These are phyloP conservation scores for Musa acuminata DNA, from an alignment of 176 grass and related monocot species.

Conservation along the genomic window DNA sequence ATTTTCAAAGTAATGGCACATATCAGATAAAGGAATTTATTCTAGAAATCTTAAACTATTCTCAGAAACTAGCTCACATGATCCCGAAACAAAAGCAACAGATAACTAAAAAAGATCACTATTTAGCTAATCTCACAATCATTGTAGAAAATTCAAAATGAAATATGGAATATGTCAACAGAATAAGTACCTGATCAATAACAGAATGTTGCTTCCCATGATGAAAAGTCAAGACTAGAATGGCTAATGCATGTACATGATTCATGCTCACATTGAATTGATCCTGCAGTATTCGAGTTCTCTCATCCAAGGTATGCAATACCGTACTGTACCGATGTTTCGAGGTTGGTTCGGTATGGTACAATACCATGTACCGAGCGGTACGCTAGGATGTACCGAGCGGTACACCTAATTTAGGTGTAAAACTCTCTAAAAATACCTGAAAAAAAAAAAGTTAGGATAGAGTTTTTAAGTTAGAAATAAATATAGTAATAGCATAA, in stretches of 20 bases:
- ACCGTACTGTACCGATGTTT: no score
- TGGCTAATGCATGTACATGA: conserved; percentile 63
- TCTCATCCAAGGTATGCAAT: conserved; percentile 28
- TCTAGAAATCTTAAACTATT: background rate
- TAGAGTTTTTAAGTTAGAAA: no score
- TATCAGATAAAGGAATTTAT: background rate
- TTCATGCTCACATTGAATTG: no score
- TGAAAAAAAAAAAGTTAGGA: no score
- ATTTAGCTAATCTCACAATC: background rate
- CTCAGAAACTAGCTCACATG: background rate
- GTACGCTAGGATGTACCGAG: no score
- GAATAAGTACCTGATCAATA: conserved; percentile 54
- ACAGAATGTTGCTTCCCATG: conserved; percentile 71
- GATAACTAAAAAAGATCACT: background rate
- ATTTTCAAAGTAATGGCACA: background rate
- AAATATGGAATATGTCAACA: background rate
- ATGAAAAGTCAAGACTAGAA: conserved; percentile 75
- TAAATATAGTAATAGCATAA: no score
- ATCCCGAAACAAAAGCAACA: background rate
- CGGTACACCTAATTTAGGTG: no score
- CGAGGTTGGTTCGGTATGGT: no score
- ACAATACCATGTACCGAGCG: no score
- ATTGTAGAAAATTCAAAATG: background rate
- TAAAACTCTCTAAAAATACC: no score
- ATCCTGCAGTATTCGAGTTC: conserved; percentile 79